Evolutionary conservation across 1,284 basidiomycete species (phyloP).

Genomic region (Golubevia pallescens): DNA sequence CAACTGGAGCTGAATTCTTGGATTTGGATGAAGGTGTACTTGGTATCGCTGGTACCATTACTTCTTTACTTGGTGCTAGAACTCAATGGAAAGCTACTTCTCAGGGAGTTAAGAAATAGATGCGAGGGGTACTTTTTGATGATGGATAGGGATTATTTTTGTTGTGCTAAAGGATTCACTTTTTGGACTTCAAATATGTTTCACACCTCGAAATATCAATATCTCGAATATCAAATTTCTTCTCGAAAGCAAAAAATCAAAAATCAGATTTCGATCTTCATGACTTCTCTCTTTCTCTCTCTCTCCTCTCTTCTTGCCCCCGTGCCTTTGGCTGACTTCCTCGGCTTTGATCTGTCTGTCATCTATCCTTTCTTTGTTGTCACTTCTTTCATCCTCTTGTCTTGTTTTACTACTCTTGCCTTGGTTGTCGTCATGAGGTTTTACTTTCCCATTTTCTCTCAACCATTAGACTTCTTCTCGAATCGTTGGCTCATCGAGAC

Average conservation of each 20-base stretch:
- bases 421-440: not conserved
- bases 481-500: not conserved
- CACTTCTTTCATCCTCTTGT: not conserved
- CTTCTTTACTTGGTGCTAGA: constrained; percentile 52
- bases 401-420: not conserved
- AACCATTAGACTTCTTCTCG: not conserved
- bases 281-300: not conserved
- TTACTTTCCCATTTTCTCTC: not conserved
- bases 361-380: not conserved
- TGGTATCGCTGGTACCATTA: constrained; percentile 54
- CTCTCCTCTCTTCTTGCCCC: not conserved
- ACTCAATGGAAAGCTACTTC: constrained; percentile 60
- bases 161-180: no score
- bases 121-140: not conserved
- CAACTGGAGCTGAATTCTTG: constrained; percentile 50
- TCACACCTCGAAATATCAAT: no score
- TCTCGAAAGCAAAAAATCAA: no score
- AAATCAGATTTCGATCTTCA: no score
- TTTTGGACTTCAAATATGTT: no score
- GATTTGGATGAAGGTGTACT: constrained; percentile 58
- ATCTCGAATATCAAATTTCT: no score
- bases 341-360: not conserved
- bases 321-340: not conserved
- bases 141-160: not conserved
- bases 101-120: constrained; percentile 42